Base-by-base conservation (phyloP, 345 rosid genomes). In the Toxicodendron radicans region DNA sequence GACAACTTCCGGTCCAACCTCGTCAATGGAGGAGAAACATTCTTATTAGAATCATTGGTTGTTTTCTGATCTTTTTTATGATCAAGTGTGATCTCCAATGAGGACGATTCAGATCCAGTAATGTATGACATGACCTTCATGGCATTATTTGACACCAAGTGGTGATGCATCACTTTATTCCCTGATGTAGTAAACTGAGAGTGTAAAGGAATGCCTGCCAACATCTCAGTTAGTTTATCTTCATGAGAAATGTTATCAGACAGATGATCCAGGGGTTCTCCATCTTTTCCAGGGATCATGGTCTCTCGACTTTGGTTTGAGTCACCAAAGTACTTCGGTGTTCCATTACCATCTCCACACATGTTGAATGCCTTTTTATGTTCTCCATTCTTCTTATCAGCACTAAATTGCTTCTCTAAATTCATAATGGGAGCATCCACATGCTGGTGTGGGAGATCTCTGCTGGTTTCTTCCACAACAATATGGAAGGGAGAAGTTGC, bases 1-100 rank as follows among this genome's bases (percentile, higher is more conserved):
- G 81, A 71, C 60, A 70, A 58, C 33, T 46, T 79, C 66, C 67
- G 78, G 76, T 80, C 80, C 71, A 83, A 71, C 52, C 67, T 80
- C 65, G 84, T 83, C 69, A 68, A 67, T 54, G 76, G 77, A 74
- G 84, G 73, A 75, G 82, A 79, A 76, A 65, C 71, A 73, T 80
- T 64, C 73, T 57, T 76, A 60, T 77, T 70, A 73, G 79, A 64
- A 45, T 30, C 70, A 75, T 43, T 60, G 23, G 73, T 64, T 70
- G 69, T 58, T 51, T 66, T 61, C 54, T 21, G 58, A 76, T 79
- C 71, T 68, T 73, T 67, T 57, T 63, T 14, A 7, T 64, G 61
- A 58, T 73, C 74, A 74, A 70, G 20, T 70, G 72, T 53, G 64
- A 79, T n/a, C 51, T 76, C 74, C 66, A 23, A 17, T 23, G 62